These are phyloP conservation scores for Wallacemonas sp. DNA, from an alignment of 208 protist species.

Conservation along the genomic window DNA sequence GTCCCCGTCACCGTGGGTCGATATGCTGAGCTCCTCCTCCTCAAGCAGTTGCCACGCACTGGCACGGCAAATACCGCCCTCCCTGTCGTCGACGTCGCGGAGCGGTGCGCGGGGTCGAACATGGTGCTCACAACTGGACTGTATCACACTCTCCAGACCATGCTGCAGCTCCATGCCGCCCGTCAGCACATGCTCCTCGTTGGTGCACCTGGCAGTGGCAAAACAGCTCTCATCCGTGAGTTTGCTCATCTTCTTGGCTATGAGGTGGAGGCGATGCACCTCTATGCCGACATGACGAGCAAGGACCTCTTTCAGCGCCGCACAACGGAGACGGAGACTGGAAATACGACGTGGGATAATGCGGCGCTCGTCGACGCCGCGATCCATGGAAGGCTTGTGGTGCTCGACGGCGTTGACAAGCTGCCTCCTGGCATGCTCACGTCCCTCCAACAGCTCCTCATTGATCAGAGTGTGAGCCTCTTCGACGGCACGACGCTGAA, in stretches of 20 bases:
- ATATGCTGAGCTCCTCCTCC: constrained; percentile 15
- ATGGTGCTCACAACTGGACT: constrained; percentile 61
- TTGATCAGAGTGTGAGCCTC: constrained; percentile 72
- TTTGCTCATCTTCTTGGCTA: constrained; percentile 81
- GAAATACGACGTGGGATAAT: constrained; percentile 91
- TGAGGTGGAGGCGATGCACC: constrained; percentile 67
- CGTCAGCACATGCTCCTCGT: constrained; percentile 83
- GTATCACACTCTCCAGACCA: constrained; percentile 65
- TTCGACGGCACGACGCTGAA: constrained; percentile 89
- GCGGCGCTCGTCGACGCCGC: constrained; percentile 86
- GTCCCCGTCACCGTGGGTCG: constrained; percentile 54
- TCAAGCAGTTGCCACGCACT: not conserved
- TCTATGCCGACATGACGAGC: constrained; percentile 94
- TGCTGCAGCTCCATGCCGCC: constrained; percentile 71
- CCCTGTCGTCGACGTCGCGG: constrained; percentile 12
- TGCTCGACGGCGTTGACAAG: constrained; percentile 94
- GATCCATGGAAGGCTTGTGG: constrained; percentile 68
- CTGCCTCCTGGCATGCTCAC: constrained; percentile 76
- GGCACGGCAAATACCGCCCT: not conserved
- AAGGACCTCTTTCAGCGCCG: constrained; percentile 94
- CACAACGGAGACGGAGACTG: constrained; percentile 65
- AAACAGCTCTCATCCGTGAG: constrained; percentile 74
- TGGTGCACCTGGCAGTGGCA: constrained; percentile 88
- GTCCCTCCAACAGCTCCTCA: constrained; percentile 74
- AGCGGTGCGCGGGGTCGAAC: constrained; percentile 18